Percentiles rank a stretch among this genome's conserved stretches.
phyloP scores from a whole-genome alignment of 2,329 filamentous ascomycete genomes.

The Penicillium oxalicum region DNA sequence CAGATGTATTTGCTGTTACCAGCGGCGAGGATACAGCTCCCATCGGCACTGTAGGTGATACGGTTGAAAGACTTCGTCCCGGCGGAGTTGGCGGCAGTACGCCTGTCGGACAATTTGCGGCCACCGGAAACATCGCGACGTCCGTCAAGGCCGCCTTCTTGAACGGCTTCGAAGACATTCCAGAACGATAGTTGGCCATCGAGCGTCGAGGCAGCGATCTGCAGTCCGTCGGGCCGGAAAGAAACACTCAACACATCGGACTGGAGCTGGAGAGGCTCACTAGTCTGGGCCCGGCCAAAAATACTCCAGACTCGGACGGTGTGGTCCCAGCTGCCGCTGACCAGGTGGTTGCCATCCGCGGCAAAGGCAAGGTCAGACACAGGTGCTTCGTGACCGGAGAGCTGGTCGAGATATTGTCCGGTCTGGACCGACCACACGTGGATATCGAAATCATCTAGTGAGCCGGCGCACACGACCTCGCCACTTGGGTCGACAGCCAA shows the following conservation, averaged over 20 bases:
- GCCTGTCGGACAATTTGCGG: constrained; percentile 77
- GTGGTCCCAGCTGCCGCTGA: constrained; percentile 94
- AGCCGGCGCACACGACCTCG: constrained; percentile 92
- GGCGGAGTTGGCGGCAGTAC: constrained; percentile 83
- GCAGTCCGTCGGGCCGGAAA: constrained; percentile 81
- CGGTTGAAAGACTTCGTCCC: constrained; percentile 87
- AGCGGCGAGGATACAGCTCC: constrained; percentile 79
- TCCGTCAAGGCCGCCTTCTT: constrained; percentile 80
- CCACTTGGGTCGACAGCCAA: constrained; percentile 95
- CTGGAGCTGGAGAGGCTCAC: constrained; percentile 86
- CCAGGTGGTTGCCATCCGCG: constrained; percentile 72
- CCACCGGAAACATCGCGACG: constrained; percentile 89
- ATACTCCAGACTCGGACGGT: constrained; percentile 96
- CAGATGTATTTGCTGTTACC: constrained; percentile 99
- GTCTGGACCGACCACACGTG: constrained; percentile 99
- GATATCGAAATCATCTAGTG: constrained; percentile 91
- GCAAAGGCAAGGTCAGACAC: constrained; percentile 85
- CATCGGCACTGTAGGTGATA: constrained; percentile 87
- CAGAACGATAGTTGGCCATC: constrained; percentile 95
- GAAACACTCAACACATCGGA: constrained; percentile 83
- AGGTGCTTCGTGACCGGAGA: constrained; percentile 90
- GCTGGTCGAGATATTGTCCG: constrained; percentile 82
- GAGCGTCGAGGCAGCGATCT: constrained; percentile 84
- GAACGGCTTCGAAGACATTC: constrained; percentile 80
- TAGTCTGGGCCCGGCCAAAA: constrained; percentile 88